Conservation (phyloP, 345 rosid genomes). For the Hibiscus tridactylites region DNA sequence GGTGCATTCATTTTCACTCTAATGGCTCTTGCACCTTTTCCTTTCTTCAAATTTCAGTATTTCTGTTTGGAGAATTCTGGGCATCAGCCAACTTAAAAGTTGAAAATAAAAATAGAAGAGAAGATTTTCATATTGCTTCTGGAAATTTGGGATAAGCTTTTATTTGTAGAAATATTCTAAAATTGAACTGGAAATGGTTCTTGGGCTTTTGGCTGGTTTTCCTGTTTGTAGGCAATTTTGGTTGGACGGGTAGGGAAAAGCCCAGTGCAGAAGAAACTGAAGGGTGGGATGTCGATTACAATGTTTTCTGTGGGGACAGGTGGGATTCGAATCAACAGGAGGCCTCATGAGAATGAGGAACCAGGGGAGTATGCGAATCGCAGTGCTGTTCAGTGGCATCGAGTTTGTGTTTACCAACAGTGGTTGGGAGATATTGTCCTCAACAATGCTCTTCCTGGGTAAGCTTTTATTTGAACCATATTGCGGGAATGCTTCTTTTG, state of each 20-base stretch:
- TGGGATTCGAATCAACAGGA: conserved; percentile 69
- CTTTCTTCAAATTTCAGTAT: not conserved
- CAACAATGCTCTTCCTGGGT: conserved; percentile 74
- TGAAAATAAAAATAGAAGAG: no score
- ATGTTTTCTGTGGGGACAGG: conserved; percentile 76
- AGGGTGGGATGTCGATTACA: conserved; percentile 48
- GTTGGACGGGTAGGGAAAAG: conserved; percentile 83
- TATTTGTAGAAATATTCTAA: no score
- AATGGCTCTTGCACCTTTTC: not conserved
- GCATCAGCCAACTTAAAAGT: not conserved
- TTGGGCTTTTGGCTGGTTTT: not conserved
- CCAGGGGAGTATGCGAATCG: conserved; percentile 68
- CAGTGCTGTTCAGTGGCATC: conserved; percentile 81
- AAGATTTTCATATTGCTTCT: no score
- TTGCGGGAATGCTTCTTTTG: no score
- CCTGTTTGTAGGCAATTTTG: conserved; percentile 57
- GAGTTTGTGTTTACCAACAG: conserved; percentile 66
- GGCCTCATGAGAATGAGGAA: conserved; percentile 65
- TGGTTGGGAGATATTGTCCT: conserved; percentile 45
- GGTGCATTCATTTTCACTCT: conserved; percentile 23
- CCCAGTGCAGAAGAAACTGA: conserved; percentile 73
- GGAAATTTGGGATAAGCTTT: no score
- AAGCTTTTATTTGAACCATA: conserved; percentile 19
- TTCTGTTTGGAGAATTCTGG: not conserved
- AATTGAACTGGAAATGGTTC: not conserved